Evolutionary conservation across 768 basidiomycete genomes (phyloP), one percentile per base, ranked within the genome.

Genomic region (Exidia glandulosa): DNA sequence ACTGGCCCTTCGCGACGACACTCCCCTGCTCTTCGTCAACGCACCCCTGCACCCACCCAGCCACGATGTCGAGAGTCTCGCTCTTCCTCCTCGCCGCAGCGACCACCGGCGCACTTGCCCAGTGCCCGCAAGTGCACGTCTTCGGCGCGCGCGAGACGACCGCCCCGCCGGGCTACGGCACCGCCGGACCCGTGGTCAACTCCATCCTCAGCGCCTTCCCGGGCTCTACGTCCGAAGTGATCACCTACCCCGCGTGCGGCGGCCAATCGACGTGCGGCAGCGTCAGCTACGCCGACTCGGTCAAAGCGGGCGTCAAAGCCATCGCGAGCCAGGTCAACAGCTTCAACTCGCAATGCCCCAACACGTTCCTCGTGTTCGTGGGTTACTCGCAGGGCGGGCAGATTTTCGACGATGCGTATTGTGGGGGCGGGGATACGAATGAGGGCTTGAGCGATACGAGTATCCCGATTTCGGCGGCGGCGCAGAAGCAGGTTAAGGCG

Each of bases 141-240:
- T 60, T 60, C 45, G 59, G 59, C 27, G 59, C 59, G 19, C 59
- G 59, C 30, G 59, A 60, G 59, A 60, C 59, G 2, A 60, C 59
- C 13, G 59, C 36, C 57, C n/a, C 50, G 5, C 59, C 47, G 5
- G 59, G 59, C 27, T 60, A 60, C 33, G 59, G 59, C n/a, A 60
- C 59, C 7, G 59, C 59, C 23, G 56, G 56, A 12, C n/a, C 12
- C 5, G 56, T 57, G 3, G 56, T 57, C n/a, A 57, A 32, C 36
- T 27, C 25, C 16, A 41, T 57, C 36, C 12, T 57, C 56, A 41
- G 33, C 30, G 30, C 56, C 7, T 57, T 25, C 36, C 30, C 31
- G n/a, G 56, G 56, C 32, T 14, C 56, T 29, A 57, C 56, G 32
- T 23, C 56, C 16, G 56, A 57, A 32, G 56, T 32, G 7, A 57